Percentiles rank a stretch among this genome's conserved stretches.
phyloP scores from a whole-genome alignment of 495 filamentous ascomycete genomes.

The Haplographium delicatum region DNA sequence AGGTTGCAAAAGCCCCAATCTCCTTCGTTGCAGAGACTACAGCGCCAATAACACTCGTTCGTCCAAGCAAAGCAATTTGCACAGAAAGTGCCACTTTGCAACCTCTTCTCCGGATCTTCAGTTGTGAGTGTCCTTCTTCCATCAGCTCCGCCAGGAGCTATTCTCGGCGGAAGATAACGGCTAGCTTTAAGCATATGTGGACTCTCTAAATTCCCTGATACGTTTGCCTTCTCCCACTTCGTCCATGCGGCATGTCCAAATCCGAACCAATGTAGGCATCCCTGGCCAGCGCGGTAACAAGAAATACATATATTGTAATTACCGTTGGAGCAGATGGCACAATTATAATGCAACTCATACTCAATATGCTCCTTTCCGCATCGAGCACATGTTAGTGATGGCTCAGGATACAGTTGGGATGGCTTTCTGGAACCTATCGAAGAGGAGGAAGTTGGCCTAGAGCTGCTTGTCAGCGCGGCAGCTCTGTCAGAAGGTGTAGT shows the following conservation, averaged over 20 bases:
- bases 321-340: slow-evolving; percentile 60
- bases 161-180: slow-evolving; percentile 56
- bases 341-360: slow-evolving; percentile 78
- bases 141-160: slow-evolving; percentile 39
- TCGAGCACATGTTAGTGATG: slow-evolving; percentile 62
- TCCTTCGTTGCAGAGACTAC: slow-evolving; percentile 75
- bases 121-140: slow-evolving; percentile 48
- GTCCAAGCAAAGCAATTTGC: slow-evolving; percentile 62
- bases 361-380: slow-evolving; percentile 66
- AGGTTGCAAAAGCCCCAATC: slow-evolving; percentile 87
- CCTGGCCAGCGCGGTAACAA: slow-evolving; percentile 69
- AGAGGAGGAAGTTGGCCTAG: slow-evolving; percentile 25
- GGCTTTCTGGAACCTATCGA: slow-evolving; percentile 24
- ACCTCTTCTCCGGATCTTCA: slow-evolving; percentile 57
- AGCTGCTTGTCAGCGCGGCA: slow-evolving; percentile 20
- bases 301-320: slow-evolving; percentile 69
- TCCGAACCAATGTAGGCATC: slow-evolving; percentile 75
- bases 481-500: slow-evolving; percentile 20
- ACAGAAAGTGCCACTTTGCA: slow-evolving; percentile 83
- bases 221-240: slow-evolving; percentile 43
- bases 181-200: slow-evolving; percentile 65
- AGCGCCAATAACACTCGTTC: slow-evolving; percentile 80
- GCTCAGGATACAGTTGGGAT: slow-evolving; percentile 56
- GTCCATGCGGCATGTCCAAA: slow-evolving; percentile 60
- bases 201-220: slow-evolving; percentile 28